phyloP scores from a whole-genome alignment of 306 rosid species.

The Senna tora region DNA sequence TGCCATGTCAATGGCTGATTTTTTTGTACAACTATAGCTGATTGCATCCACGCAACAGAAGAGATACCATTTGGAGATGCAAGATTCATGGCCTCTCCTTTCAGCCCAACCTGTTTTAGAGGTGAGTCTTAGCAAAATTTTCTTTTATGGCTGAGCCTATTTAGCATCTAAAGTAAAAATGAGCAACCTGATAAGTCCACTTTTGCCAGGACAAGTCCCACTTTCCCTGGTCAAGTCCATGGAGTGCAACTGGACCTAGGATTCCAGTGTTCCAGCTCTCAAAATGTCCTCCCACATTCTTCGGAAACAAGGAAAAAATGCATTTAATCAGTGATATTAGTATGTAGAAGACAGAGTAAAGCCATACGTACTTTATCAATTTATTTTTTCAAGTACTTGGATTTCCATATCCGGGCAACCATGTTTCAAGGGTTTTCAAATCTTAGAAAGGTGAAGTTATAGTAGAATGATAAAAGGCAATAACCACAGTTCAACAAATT shows the following conservation, averaged over 20 bases:
- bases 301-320: conserved; percentile 33
- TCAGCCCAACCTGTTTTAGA: conserved; percentile 78
- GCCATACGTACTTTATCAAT: not conserved
- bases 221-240: conserved; percentile 91
- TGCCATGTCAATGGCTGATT: conserved; percentile 97
- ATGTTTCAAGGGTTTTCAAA: not conserved
- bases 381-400: not conserved
- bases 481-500: conserved; percentile 2
- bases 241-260: conserved; percentile 95
- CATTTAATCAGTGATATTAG: conserved; percentile 21
- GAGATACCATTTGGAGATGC: conserved; percentile 73
- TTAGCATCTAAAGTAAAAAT: conserved; percentile 32
- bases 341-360: conserved; percentile 5
- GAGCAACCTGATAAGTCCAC: conserved; percentile 93
- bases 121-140: conserved; percentile 26
- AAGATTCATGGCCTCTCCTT: conserved; percentile 96
- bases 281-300: conserved; percentile 97
- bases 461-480: conserved; percentile 15
- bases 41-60: conserved; percentile 84
- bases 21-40: conserved; percentile 63
- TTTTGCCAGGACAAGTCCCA: conserved; percentile 91
- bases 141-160: conserved; percentile 18
- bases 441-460: conserved; percentile 20
- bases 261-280: conserved; percentile 97
- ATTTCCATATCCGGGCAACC: not conserved